Base-by-base conservation (phyloP, 805 yeast species). In the Zygosaccharomyces gambellarensis region DNA sequence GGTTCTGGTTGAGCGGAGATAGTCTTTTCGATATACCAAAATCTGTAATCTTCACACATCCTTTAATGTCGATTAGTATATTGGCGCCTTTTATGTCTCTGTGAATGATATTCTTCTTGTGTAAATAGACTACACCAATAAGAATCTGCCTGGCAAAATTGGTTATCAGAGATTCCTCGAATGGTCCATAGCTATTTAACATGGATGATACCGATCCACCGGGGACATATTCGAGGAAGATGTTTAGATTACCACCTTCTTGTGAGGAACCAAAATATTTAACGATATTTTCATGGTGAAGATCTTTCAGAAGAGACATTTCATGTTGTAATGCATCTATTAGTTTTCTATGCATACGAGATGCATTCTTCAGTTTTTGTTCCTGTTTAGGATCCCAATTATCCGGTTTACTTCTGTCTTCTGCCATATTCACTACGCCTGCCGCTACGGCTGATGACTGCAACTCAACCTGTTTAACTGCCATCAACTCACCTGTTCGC, bases 401-500 rank as follows among this genome's bases (percentile, higher is more conserved):
- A 36, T 51, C 51, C 17, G 46, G 50, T n/a, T 50, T 51, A 31
- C 53, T 56, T 51, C 48, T 40, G 5, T 60, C 54, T 21, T 55
- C 56, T 6, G 55, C 45, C 19, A 49, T 52, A 12, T 50, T 45
- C 25, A 45, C 42, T 48, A 55, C 45, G 44, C 59, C 53, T 61
- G 75, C 49, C 51, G 67, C 60, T 52, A 73, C 71, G 31, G 71
- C 67, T 23, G 65, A 56, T 3, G 72, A 70, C 1, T 86, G 83
- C 14, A 90, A 64, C 42, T 84, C 85, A 1, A 94, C 97, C 65
- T 90, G 97, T 63, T 94, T 94, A 17, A 94, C 97, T 0, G 98
- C 99, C 96, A 92, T 88, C 45, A 94, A 73, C 63, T 90, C 98
- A 39, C 99, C 99, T 0, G 96, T 90, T 30, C 84, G 69, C 1